These are phyloP conservation scores for Agaricus subrufescens DNA, from an alignment of 768 basidiomycete genomes.

Conservation along the genomic window DNA sequence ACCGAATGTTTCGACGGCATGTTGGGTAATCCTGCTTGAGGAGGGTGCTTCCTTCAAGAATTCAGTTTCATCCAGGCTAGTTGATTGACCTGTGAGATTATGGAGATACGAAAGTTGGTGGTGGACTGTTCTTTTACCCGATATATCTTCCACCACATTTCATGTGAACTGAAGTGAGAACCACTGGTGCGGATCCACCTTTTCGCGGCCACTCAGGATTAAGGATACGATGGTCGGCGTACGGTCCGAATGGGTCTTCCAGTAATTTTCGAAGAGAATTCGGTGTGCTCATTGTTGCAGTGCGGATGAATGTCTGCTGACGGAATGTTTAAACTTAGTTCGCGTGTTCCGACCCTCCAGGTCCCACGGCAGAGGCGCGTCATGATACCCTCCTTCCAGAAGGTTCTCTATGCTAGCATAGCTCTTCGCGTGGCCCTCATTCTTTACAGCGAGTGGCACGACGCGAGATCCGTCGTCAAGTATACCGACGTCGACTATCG, in stretches of 20 bases:
- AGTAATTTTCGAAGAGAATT: not conserved
- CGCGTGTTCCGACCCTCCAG: constrained; percentile 12
- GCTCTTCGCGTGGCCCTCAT: constrained; percentile 68
- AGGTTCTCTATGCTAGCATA: constrained; percentile 48
- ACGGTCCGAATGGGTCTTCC: constrained; percentile 17
- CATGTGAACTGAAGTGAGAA: constrained; percentile 16
- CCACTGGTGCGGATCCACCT: constrained; percentile 7
- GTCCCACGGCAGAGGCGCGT: constrained; percentile 12
- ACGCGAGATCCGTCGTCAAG: constrained; percentile 75
- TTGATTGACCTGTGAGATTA: not conserved
- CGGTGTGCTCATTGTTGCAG: not conserved
- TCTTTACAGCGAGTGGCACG: constrained; percentile 88
- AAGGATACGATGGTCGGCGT: constrained; percentile 18
- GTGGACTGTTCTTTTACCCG: not conserved
- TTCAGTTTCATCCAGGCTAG: constrained; percentile 49
- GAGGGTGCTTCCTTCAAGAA: constrained; percentile 24
- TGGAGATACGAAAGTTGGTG: not conserved
- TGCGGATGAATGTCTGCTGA: not conserved
- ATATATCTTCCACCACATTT: constrained; percentile 11
- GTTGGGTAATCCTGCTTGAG: constrained; percentile 14
- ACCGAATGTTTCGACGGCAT: constrained; percentile 47
- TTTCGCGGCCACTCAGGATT: constrained; percentile 15
- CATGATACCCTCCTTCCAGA: constrained; percentile 38
- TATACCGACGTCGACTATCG: constrained; percentile 99
- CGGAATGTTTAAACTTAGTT: not conserved